phyloP scores from a whole-genome alignment of 2,329 filamentous ascomycete genomes.

The Daldinia eschscholtzii region DNA sequence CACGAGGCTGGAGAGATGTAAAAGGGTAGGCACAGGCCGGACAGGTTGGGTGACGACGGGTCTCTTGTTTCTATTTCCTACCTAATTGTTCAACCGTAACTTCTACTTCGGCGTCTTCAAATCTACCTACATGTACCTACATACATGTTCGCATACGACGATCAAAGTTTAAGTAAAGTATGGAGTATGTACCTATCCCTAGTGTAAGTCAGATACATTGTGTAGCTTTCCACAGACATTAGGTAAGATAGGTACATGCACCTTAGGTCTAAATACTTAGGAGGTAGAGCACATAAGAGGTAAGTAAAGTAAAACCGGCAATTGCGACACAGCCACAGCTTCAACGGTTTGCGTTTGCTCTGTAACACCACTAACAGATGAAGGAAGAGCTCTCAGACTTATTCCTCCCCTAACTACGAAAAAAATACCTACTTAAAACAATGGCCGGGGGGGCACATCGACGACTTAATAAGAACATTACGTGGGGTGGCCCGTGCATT shows the following conservation, averaged over 20 bases:
- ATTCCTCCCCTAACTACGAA: background rate
- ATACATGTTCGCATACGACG: background rate
- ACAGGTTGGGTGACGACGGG: background rate
- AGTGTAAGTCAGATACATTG: too few species aligned
- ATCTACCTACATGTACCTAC: background rate
- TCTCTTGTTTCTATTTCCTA: background rate
- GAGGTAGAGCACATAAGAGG: too few species aligned
- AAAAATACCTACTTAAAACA: background rate
- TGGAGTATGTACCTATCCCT: background rate
- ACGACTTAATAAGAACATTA: conserved; percentile 1
- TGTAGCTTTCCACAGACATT: too few species aligned
- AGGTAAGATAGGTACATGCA: background rate
- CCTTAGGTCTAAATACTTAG: background rate
- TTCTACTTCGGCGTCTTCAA: conserved; percentile 9
- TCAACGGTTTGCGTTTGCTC: background rate
- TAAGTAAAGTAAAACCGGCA: conserved; percentile 8
- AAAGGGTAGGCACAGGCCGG: conserved; percentile 5
- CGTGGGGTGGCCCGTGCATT: conserved; percentile 29
- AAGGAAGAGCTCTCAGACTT: conserved; percentile 10
- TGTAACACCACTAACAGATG: conserved; percentile 1
- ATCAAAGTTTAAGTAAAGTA: background rate
- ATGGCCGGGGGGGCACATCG: conserved; percentile 1
- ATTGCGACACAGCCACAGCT: background rate
- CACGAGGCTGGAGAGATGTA: conserved; percentile 41
- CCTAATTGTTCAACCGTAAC: conserved; percentile 29